Evolutionary conservation across 306 rosid species (phyloP).

Genomic region (Vachellia collinsii): DNA sequence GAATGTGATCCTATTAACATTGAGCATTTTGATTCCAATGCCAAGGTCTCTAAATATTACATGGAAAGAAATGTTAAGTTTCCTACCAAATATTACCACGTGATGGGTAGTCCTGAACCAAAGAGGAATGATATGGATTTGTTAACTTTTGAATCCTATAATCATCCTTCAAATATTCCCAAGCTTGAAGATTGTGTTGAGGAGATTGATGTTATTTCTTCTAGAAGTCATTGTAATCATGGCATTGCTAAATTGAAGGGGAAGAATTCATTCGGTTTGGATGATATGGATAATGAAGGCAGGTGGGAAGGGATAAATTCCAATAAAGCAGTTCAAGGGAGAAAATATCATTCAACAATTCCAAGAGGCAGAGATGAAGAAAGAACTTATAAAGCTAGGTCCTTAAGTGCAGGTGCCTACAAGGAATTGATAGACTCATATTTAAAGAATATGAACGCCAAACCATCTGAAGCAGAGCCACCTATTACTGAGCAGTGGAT

Average conservation of each 20-base stretch:
- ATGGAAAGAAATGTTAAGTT: conserved; percentile 42
- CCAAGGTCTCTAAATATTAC: conserved; percentile 38
- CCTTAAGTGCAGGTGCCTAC: conserved; percentile 66
- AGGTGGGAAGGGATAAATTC: conserved; percentile 61
- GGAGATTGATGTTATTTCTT: conserved; percentile 40
- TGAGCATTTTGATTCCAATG: conserved; percentile 38
- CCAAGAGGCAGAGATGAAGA: conserved; percentile 50
- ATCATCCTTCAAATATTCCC: conserved; percentile 29
- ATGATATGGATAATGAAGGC: conserved; percentile 56
- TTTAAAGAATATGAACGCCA: conserved; percentile 57
- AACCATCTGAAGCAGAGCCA: conserved; percentile 44
- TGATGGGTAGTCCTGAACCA: conserved; percentile 38
- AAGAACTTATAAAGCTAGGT: conserved; percentile 54
- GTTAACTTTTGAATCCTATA: conserved; percentile 37
- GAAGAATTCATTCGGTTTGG: conserved; percentile 47
- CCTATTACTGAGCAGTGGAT: conserved; percentile 65
- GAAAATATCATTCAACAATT: conserved; percentile 35
- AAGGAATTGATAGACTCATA: conserved; percentile 61
- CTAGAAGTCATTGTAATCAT: conserved; percentile 42
- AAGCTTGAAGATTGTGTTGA: conserved; percentile 33
- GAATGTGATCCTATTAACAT: conserved; percentile 43
- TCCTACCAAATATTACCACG: conserved; percentile 46
- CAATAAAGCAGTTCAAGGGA: conserved; percentile 40
- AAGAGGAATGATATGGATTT: conserved; percentile 42
- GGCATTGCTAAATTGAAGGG: conserved; percentile 46